Percentiles rank a stretch among this genome's conserved stretches.
These are phyloP conservation scores for Nannochloropsis salina DNA, from an alignment of 108 stramenopile species.

Conservation along the genomic window DNA sequence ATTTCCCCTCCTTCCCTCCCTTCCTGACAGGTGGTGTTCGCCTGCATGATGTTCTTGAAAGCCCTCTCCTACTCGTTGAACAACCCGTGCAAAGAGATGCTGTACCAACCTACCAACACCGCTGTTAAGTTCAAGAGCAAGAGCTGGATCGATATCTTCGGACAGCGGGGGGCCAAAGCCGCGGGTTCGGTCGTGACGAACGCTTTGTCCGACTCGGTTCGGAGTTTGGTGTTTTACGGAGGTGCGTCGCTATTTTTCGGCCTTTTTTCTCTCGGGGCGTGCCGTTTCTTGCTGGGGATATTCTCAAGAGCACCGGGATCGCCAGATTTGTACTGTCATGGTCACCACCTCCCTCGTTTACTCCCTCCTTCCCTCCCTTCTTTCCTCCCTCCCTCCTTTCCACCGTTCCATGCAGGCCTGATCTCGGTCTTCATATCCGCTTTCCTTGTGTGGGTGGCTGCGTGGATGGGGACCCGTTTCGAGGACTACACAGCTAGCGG, in stretches of 20 bases:
- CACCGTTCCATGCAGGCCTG: background rate
- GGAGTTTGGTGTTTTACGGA: slow-evolving; percentile 74
- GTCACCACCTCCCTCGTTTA: background rate
- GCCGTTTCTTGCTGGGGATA: too few species aligned
- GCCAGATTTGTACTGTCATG: too few species aligned
- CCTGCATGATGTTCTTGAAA: slow-evolving; percentile 92
- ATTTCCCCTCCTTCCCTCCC: background rate
- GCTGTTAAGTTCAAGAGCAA: slow-evolving; percentile 93
- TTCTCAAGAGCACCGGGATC: too few species aligned
- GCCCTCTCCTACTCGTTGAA: slow-evolving; percentile 88
- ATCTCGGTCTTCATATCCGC: background rate
- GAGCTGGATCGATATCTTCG: slow-evolving; percentile 96
- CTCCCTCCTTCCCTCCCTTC: background rate
- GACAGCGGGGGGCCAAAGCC: slow-evolving; percentile 87
- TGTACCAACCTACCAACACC: slow-evolving; percentile 87
- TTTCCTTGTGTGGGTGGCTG: background rate
- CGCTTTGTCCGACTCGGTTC: slow-evolving; percentile 73
- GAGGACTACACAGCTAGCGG: background rate
- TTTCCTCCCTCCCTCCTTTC: background rate
- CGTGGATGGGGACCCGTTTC: background rate
- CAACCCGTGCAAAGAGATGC: slow-evolving; percentile 95
- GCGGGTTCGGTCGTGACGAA: slow-evolving; percentile 88
- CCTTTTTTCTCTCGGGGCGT: too few species aligned
- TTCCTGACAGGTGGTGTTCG: slow-evolving; percentile 70
- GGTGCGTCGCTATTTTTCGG: slow-evolving; percentile 3